Evolutionary conservation across 2,329 filamentous ascomycete species (phyloP).

Genomic region (Penicillium sp.): DNA sequence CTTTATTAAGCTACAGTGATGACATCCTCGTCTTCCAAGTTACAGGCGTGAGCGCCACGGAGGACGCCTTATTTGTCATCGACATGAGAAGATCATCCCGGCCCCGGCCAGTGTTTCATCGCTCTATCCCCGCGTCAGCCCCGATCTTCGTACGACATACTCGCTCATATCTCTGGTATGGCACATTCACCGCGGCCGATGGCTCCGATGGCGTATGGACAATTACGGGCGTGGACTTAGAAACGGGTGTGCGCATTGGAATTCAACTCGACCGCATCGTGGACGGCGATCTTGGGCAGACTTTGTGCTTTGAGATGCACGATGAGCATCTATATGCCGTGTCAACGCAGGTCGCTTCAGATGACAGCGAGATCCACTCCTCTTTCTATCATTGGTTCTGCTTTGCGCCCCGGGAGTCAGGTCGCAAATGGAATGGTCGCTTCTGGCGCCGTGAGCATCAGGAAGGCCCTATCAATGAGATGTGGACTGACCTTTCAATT

Average conservation of each 20-base stretch:
- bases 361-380: slow-evolving; percentile 64
- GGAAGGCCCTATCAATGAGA: slow-evolving; percentile 72
- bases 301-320: slow-evolving; percentile 71
- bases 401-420: slow-evolving; percentile 54
- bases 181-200: slow-evolving; percentile 61
- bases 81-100: slow-evolving; percentile 35
- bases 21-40: slow-evolving; percentile 61
- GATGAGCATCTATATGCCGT: slow-evolving; percentile 68
- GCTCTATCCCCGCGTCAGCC: slow-evolving; percentile 46
- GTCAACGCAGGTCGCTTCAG: slow-evolving; percentile 64
- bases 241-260: slow-evolving; percentile 39
- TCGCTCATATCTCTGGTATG: slow-evolving; percentile 62
- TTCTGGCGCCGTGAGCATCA: slow-evolving; percentile 67
- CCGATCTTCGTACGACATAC: slow-evolving; percentile 71
- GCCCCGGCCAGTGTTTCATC: slow-evolving; percentile 21
- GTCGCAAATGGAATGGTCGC: slow-evolving; percentile 45
- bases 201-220: slow-evolving; percentile 63
- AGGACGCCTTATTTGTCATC: slow-evolving; percentile 58
- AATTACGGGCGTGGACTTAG: slow-evolving; percentile 56
- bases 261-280: slow-evolving; percentile 16
- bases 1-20: slow-evolving; percentile 59
- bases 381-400: slow-evolving; percentile 70
- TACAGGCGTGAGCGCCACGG: slow-evolving; percentile 43
- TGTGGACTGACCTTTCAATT: slow-evolving; percentile 69
- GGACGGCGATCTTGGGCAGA: slow-evolving; percentile 60